phyloP scores from a whole-genome alignment of 768 basidiomycete genomes.

The Pleurotus pulmonarius region DNA sequence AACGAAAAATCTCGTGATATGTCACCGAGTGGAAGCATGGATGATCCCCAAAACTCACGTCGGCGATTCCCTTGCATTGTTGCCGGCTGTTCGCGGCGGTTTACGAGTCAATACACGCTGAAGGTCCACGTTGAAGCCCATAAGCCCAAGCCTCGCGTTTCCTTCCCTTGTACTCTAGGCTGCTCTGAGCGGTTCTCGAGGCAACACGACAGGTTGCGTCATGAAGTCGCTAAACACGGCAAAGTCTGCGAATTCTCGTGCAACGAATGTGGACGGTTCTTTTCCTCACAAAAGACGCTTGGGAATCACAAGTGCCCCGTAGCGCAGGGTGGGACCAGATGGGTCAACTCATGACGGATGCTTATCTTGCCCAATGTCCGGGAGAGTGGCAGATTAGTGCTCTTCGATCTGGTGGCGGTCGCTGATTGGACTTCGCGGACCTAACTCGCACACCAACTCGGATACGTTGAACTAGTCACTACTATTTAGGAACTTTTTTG shows the following conservation, averaged over 20 bases:
- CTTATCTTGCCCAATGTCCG: not conserved
- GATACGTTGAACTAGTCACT: not conserved
- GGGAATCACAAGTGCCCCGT: slow-evolving; percentile 55
- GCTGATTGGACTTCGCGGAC: not conserved
- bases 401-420: not conserved
- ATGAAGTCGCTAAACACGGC: slow-evolving; percentile 56
- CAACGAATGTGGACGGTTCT: slow-evolving; percentile 48
- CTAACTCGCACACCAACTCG: not conserved
- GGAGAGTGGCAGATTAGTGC: not conserved
- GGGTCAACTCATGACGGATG: slow-evolving; percentile 32
- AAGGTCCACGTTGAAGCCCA: slow-evolving; percentile 55
- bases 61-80: slow-evolving; percentile 47
- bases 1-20: slow-evolving; percentile 23
- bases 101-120: slow-evolving; percentile 52
- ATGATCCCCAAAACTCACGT: slow-evolving; percentile 28
- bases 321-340: slow-evolving; percentile 44
- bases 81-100: slow-evolving; percentile 42
- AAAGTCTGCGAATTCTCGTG: slow-evolving; percentile 54
- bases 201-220: slow-evolving; percentile 53
- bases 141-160: slow-evolving; percentile 44
- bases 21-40: slow-evolving; percentile 26
- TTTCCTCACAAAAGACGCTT: slow-evolving; percentile 48
- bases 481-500: not conserved
- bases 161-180: slow-evolving; percentile 50
- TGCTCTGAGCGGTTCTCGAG: slow-evolving; percentile 53